phyloP scores from a whole-genome alignment of 2,329 filamentous ascomycete species.

The Berkeleyomyces basicola region DNA sequence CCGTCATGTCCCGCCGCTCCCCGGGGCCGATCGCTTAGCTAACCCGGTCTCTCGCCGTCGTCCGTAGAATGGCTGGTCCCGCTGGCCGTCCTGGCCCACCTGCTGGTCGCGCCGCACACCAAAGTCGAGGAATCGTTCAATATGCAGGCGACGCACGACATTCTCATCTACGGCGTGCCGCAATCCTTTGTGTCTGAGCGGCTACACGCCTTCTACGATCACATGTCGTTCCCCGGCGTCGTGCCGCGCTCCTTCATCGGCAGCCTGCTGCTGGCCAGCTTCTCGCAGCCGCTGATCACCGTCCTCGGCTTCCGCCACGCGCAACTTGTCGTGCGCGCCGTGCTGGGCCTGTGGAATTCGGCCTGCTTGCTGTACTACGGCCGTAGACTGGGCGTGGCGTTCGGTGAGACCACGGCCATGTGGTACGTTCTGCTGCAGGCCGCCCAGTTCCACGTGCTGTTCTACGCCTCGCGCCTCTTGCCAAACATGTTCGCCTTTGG shows the following conservation, averaged over 20 bases:
- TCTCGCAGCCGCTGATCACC: constrained; percentile 52
- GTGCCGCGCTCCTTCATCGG: constrained; percentile 87
- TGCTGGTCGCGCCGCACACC: constrained; percentile 66
- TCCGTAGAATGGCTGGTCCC: constrained; percentile 37
- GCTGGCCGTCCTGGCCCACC: constrained; percentile 47
- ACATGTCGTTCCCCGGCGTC: constrained; percentile 75
- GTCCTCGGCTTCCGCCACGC: constrained; percentile 39
- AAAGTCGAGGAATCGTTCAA: constrained; percentile 99
- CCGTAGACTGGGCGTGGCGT: constrained; percentile 44
- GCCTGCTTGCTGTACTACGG: constrained; percentile 50
- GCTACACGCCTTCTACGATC: constrained; percentile 56
- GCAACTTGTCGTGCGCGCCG: constrained; percentile 50
- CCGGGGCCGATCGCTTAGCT: not conserved
- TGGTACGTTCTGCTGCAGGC: constrained; percentile 71
- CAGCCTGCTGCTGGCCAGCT: constrained; percentile 54
- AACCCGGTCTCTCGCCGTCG: constrained; percentile 24
- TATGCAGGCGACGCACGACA: constrained; percentile 83
- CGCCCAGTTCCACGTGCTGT: constrained; percentile 82
- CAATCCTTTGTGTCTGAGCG: constrained; percentile 31
- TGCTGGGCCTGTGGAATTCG: constrained; percentile 65
- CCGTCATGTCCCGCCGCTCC: constrained; percentile 14
- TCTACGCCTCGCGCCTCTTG: constrained; percentile 78
- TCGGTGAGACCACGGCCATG: constrained; percentile 48
- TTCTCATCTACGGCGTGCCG: constrained; percentile 65
- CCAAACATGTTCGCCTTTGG: constrained; percentile 96